phyloP scores from a whole-genome alignment of 805 yeast genomes.

The Ogataea ganodermae region DNA sequence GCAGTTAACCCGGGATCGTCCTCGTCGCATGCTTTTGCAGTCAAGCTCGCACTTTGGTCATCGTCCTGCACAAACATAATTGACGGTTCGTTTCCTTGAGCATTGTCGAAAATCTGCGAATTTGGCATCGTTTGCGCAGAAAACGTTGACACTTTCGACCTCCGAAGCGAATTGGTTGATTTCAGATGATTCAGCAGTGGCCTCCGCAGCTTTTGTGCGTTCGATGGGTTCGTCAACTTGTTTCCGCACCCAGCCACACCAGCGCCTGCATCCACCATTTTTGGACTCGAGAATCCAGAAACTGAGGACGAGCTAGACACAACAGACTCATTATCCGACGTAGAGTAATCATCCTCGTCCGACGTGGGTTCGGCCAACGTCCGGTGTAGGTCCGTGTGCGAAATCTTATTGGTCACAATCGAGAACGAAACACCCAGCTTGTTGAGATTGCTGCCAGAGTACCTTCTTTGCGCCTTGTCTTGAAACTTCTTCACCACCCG shows the following conservation, averaged over 20 bases:
- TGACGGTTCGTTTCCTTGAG: slow-evolving; percentile 67
- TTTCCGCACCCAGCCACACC: not conserved
- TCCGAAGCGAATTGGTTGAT: slow-evolving; percentile 23
- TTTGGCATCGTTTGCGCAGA: slow-evolving; percentile 73
- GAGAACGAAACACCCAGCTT: slow-evolving; percentile 76
- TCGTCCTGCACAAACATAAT: slow-evolving; percentile 58
- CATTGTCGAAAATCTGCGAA: slow-evolving; percentile 66
- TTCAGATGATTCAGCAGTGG: slow-evolving; percentile 26
- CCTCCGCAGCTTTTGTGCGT: slow-evolving; percentile 22
- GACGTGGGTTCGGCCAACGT: slow-evolving; percentile 27
- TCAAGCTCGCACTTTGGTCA: slow-evolving; percentile 18
- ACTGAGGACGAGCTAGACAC: slow-evolving; percentile 22
- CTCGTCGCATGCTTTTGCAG: not conserved
- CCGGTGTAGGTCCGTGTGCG: slow-evolving; percentile 34
- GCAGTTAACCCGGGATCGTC: not conserved
- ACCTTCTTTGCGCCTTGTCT: slow-evolving; percentile 40
- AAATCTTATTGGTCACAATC: slow-evolving; percentile 64
- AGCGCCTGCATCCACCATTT: not conserved
- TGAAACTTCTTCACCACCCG: slow-evolving; percentile 32
- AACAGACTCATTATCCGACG: slow-evolving; percentile 30
- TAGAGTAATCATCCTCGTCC: slow-evolving; percentile 28
- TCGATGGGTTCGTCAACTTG: slow-evolving; percentile 11
- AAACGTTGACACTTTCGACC: slow-evolving; percentile 32
- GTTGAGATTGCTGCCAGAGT: slow-evolving; percentile 65
- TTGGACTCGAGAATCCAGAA: slow-evolving; percentile 10